A percentile compares a stretch with the other conserved stretches of the same genome.
These are phyloP conservation scores for Scenedesmus sp. DNA, from an alignment of 163 green algal species.

Conservation along the genomic window DNA sequence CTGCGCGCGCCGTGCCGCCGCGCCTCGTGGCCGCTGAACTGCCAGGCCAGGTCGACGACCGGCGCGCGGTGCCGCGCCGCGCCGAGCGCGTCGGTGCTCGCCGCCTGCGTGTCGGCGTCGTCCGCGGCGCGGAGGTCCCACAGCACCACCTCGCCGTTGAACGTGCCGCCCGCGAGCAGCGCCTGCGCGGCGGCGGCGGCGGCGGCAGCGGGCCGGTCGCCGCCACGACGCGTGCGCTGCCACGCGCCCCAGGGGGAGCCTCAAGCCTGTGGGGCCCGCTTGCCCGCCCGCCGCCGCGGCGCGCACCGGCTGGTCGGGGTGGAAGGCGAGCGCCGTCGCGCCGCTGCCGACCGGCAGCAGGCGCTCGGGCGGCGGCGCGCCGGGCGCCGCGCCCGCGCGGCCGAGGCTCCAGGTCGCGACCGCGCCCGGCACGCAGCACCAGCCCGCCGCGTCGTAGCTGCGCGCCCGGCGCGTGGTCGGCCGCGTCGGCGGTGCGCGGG, in stretches of 20 bases:
- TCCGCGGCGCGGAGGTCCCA: conserved; percentile 70
- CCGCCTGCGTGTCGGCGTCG: not conserved
- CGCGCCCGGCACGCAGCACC: conserved; percentile 61
- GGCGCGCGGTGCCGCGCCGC: conserved; percentile 48
- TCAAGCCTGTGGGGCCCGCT: too few relatives aligned
- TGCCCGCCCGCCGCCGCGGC: too few relatives aligned
- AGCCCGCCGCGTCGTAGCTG: conserved; percentile 70
- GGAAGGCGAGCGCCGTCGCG: conserved; percentile 70
- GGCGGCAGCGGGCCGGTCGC: too few relatives aligned
- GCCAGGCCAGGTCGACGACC: conserved; percentile 47
- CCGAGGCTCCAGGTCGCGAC: conserved; percentile 72
- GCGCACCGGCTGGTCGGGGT: conserved; percentile 67
- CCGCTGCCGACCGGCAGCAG: conserved; percentile 64
- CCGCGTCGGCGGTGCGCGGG: too few relatives aligned
- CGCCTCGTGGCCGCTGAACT: conserved; percentile 36
- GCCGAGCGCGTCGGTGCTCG: conserved; percentile 11
- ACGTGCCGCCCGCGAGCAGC: conserved; percentile 72
- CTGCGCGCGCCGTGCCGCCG: conserved; percentile 51
- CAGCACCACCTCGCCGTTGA: conserved; percentile 71
- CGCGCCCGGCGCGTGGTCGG: too few relatives aligned
- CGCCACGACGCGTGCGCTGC: too few relatives aligned
- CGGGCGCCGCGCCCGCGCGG: conserved; percentile 23
- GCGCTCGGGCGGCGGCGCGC: conserved; percentile 42
- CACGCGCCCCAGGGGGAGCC: too few relatives aligned
- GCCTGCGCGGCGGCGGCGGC: conserved; percentile 58